Conservation (phyloP, 139 green algal genomes). For the Yamagishiella unicocca region DNA sequence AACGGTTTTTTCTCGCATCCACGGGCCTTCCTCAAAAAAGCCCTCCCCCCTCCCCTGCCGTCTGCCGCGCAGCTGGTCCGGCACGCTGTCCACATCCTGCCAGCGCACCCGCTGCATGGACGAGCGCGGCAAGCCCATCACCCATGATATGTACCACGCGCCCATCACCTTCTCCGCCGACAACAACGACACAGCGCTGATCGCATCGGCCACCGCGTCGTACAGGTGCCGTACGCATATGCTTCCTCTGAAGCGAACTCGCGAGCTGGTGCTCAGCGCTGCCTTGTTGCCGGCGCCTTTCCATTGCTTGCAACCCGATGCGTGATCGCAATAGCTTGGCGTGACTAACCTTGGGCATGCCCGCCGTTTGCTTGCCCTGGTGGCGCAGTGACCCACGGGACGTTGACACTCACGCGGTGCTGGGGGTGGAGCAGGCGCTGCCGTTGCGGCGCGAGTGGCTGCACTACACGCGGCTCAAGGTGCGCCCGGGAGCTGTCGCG, state of each 20-base stretch:
- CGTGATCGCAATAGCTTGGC: too few relatives aligned
- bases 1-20: too few relatives aligned
- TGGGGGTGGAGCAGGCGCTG: constrained; percentile 65
- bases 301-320: too few relatives aligned
- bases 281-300: too few relatives aligned
- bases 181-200: constrained; percentile 77
- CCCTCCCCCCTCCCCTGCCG: too few relatives aligned
- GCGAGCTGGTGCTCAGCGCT: too few relatives aligned
- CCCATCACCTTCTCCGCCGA: constrained; percentile 87
- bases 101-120: constrained; percentile 85
- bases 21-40: too few relatives aligned
- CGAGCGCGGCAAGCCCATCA: constrained; percentile 70
- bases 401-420: constrained; percentile 34
- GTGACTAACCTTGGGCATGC: too few relatives aligned
- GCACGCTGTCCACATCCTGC: constrained; percentile 70
- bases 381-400: constrained; percentile 20
- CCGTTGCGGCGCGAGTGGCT: constrained; percentile 85
- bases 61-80: constrained; percentile 67
- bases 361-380: too few relatives aligned
- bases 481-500: too few relatives aligned
- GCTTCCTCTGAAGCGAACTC: too few relatives aligned
- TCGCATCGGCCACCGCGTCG: constrained; percentile 65
- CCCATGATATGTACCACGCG: constrained; percentile 83
- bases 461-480: constrained; percentile 59
- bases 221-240: too few relatives aligned